Evolutionary conservation across 371 early-diverging fungal species (phyloP).

Genomic region (Mucor saturninus): DNA sequence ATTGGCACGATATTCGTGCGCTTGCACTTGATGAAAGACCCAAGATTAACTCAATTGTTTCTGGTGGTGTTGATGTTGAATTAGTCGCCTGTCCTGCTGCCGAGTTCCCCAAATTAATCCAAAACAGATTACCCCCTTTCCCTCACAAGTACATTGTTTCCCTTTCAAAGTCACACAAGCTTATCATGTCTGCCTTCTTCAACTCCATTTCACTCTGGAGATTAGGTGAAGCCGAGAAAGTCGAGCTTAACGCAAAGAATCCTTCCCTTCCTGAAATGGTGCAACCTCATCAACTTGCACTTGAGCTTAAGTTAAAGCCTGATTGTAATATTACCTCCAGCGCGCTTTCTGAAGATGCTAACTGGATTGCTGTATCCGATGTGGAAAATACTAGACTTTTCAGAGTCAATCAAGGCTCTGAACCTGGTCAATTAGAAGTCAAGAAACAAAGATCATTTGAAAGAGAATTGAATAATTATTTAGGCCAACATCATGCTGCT

Average conservation of each 20-base stretch:
- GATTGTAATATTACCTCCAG: slow-evolving; percentile 71
- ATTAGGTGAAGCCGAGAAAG: slow-evolving; percentile 62
- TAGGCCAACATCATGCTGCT: slow-evolving; percentile 34
- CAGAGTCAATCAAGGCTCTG: slow-evolving; percentile 56
- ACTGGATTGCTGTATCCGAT: slow-evolving; percentile 86
- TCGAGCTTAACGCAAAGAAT: slow-evolving; percentile 23
- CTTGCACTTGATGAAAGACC: slow-evolving; percentile 72
- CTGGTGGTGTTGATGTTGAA: slow-evolving; percentile 85
- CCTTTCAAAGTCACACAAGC: slow-evolving; percentile 61
- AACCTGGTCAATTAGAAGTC: slow-evolving; percentile 52
- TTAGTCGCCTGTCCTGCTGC: slow-evolving; percentile 70
- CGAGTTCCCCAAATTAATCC: slow-evolving; percentile 70
- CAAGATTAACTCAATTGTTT: slow-evolving; percentile 70
- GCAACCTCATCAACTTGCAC: slow-evolving; percentile 64
- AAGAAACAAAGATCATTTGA: slow-evolving; percentile 60
- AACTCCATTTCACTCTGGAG: slow-evolving; percentile 80
- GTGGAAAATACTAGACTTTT: slow-evolving; percentile 76
- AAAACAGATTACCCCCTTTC: slow-evolving; percentile 76
- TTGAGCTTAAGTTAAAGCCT: slow-evolving; percentile 67
- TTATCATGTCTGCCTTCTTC: slow-evolving; percentile 63
- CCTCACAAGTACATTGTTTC: slow-evolving; percentile 78
- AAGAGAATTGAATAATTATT: slow-evolving; percentile 38
- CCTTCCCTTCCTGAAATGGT: slow-evolving; percentile 53
- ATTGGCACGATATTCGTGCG: slow-evolving; percentile 92
- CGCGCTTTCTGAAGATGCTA: slow-evolving; percentile 83